These are phyloP conservation scores for Lichtheimia hyalospora DNA, from an alignment of 371 early-diverging fungal genomes.

Conservation along the genomic window DNA sequence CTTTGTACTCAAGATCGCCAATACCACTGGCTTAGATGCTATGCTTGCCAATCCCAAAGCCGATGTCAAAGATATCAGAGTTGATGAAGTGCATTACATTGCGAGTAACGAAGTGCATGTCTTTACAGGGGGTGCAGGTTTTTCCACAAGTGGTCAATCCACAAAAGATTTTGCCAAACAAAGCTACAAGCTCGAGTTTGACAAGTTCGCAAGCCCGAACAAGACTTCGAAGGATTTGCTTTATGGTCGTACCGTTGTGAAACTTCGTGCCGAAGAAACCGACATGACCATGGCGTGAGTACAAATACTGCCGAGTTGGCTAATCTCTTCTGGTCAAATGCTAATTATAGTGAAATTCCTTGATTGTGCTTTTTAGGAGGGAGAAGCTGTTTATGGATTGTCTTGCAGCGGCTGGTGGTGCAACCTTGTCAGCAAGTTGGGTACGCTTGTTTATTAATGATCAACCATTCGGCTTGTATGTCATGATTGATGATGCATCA, in stretches of 20 bases:
- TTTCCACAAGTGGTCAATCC: conserved; percentile 46
- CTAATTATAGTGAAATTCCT: background rate
- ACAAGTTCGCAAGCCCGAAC: conserved; percentile 26
- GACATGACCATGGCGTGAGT: conserved; percentile 45
- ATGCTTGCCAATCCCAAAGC: conserved; percentile 16
- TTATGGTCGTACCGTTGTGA: conserved; percentile 43
- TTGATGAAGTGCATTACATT: conserved; percentile 33
- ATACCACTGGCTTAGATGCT: conserved; percentile 12
- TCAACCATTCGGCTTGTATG: conserved; percentile 41
- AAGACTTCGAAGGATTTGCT: conserved; percentile 17
- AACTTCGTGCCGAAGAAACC: conserved; percentile 49
- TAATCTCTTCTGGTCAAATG: too few relatives aligned
- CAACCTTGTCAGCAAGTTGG: conserved; percentile 43
- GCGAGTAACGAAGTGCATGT: conserved; percentile 40
- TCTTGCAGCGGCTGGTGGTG: conserved; percentile 47
- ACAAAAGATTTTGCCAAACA: conserved; percentile 51
- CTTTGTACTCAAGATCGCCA: conserved; percentile 11
- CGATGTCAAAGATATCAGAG: conserved; percentile 9
- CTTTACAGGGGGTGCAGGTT: conserved; percentile 29
- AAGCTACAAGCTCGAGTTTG: conserved; percentile 46
- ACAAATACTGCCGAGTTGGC: too few relatives aligned
- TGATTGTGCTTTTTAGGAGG: conserved; percentile 18
- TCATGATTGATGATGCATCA: conserved; percentile 52
- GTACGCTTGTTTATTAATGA: conserved; percentile 50
- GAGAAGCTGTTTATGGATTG: conserved; percentile 44